These are phyloP conservation scores for Lophium mytilinum DNA, from an alignment of 495 filamentous ascomycete genomes.

Conservation along the genomic window DNA sequence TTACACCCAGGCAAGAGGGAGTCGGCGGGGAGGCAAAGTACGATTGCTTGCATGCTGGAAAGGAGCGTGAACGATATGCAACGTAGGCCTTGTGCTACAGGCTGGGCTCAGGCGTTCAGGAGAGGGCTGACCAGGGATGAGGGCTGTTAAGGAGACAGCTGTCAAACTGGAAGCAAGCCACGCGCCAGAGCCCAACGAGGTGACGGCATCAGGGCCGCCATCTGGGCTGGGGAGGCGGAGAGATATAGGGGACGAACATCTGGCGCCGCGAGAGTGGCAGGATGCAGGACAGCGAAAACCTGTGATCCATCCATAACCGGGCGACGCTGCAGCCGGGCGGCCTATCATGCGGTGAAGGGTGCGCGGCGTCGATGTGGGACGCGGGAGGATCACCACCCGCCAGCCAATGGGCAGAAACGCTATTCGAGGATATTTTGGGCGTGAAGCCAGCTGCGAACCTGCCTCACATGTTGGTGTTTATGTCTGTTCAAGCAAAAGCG, in stretches of 20 bases:
- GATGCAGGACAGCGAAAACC: background rate
- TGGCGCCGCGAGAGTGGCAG: background rate
- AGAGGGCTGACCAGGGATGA: background rate
- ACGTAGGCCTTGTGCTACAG: constrained; percentile 22
- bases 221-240: background rate
- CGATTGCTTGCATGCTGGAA: constrained; percentile 24
- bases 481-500: too few species aligned
- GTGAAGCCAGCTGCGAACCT: too few species aligned
- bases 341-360: too few species aligned
- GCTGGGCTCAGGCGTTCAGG: constrained; percentile 7
- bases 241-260: background rate
- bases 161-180: background rate
- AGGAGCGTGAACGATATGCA: constrained; percentile 11
- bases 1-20: background rate
- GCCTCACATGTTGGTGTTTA: too few species aligned
- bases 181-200: too few species aligned
- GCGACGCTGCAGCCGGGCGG: background rate
- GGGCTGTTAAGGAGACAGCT: background rate
- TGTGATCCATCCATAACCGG: background rate
- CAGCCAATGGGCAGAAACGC: too few species aligned
- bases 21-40: constrained; percentile 14
- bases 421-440: too few species aligned
- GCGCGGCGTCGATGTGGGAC: too few species aligned
- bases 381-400: too few species aligned
- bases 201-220: too few species aligned